A percentile compares a stretch with the other conserved stretches of the same genome.
These are phyloP conservation scores for Eucalyptus pumila DNA, from an alignment of 345 rosid genomes.

Conservation along the genomic window DNA sequence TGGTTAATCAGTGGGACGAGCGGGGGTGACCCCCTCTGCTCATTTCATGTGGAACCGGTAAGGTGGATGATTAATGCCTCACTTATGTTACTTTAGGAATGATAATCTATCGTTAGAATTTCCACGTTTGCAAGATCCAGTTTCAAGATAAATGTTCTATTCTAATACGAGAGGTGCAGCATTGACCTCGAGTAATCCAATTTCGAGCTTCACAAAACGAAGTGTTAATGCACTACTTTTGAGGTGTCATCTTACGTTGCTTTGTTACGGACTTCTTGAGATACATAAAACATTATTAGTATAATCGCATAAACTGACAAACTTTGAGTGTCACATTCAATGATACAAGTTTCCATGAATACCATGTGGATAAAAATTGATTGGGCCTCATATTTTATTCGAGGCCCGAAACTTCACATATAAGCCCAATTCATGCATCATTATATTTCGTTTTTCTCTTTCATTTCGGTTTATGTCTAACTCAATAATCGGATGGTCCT, in stretches of 20 bases:
- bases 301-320: neutral
- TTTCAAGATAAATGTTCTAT: neutral
- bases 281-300: neutral
- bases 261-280: neutral
- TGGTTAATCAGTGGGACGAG: neutral
- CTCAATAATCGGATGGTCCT: neutral
- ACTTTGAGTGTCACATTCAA: neutral
- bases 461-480: neutral
- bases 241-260: neutral
- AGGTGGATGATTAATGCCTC: neutral
- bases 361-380: neutral
- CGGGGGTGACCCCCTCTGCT: neutral
- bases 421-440: neutral
- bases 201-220: neutral
- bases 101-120: neutral
- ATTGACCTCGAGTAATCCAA: neutral
- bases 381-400: neutral
- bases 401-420: neutral
- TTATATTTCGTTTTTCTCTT: neutral
- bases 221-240: neutral
- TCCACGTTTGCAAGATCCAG: neutral
- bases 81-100: neutral
- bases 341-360: neutral
- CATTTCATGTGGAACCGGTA: neutral
- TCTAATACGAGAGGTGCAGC: neutral